Conservation (phyloP, 1,139 yeast genomes). For the Wickerhamomyces sp. region DNA sequence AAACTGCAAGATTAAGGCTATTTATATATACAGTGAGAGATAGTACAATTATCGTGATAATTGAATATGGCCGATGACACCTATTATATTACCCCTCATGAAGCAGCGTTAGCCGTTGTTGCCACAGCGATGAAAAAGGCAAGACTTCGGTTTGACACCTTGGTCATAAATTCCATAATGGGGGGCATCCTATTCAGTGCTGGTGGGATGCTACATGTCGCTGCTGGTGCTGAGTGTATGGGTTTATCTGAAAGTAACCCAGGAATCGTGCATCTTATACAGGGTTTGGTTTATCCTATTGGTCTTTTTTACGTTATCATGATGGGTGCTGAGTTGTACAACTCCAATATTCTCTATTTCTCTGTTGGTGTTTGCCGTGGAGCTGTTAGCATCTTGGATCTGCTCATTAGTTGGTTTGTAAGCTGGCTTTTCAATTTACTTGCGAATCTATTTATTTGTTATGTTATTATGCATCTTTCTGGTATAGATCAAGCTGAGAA, state of each 20-base stretch:
- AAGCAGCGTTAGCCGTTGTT: conserved; percentile 75
- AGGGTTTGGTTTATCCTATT: conserved; percentile 59
- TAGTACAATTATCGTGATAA: no score
- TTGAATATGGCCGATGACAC: conserved; percentile 39
- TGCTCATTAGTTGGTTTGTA: conserved; percentile 62
- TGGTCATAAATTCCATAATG: conserved; percentile 56
- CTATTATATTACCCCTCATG: conserved; percentile 65
- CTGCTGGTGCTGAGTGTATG: conserved; percentile 49
- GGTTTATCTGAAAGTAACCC: conserved; percentile 40
- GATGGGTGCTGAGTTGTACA: conserved; percentile 70
- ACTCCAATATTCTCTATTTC: conserved; percentile 67
- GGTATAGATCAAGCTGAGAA: conserved; percentile 37
- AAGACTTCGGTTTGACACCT: conserved; percentile 52
- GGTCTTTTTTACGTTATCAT: conserved; percentile 71
- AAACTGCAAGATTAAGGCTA: no score
- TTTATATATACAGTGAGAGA: no score
- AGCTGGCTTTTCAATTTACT: conserved; percentile 65
- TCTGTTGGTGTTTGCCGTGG: conserved; percentile 63
- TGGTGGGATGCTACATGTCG: conserved; percentile 69
- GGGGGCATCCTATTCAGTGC: conserved; percentile 68
- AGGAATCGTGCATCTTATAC: conserved; percentile 48
- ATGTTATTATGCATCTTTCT: conserved; percentile 54
- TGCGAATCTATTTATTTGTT: conserved; percentile 60
- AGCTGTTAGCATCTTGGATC: conserved; percentile 61
- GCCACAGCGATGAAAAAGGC: conserved; percentile 83